These are phyloP conservation scores for Phlegmacium glaucopus DNA, from an alignment of 768 basidiomycete genomes.

Conservation along the genomic window DNA sequence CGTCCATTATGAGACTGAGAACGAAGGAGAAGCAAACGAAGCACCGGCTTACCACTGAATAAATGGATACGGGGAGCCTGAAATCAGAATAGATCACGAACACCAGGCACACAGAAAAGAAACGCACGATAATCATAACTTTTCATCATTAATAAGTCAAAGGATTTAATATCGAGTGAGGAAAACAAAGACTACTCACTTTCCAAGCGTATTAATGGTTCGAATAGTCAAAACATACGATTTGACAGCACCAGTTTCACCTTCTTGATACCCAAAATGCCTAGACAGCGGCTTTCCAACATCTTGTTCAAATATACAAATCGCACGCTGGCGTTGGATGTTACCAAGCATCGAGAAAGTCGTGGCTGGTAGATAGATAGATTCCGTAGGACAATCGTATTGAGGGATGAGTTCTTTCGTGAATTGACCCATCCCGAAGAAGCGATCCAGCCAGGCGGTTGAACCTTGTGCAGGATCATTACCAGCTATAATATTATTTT, in stretches of 20 bases:
- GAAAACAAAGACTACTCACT: slow-evolving; percentile 38
- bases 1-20: background rate
- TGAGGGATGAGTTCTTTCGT: slow-evolving; percentile 63
- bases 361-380: slow-evolving; percentile 57
- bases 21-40: background rate
- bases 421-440: slow-evolving; percentile 57
- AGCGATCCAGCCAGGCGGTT: slow-evolving; percentile 61
- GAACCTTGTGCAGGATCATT: slow-evolving; percentile 59
- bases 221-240: slow-evolving; percentile 57
- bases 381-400: slow-evolving; percentile 65
- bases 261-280: slow-evolving; percentile 49
- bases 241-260: slow-evolving; percentile 60
- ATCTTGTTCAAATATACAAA: slow-evolving; percentile 66
- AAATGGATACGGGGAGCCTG: background rate
- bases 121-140: slow-evolving; percentile 54
- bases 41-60: slow-evolving; percentile 24
- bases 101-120: background rate
- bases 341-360: slow-evolving; percentile 44
- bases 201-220: slow-evolving; percentile 59
- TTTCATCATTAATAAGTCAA: no score
- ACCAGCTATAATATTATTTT: slow-evolving; percentile 39
- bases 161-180: no score
- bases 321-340: slow-evolving; percentile 45
- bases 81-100: background rate
- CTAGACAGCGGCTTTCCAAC: slow-evolving; percentile 53